A percentile compares a stretch with the other conserved stretches of the same genome.
phyloP scores from a whole-genome alignment of 2,329 filamentous ascomycete genomes.

The Blumeriella jaapii region DNA sequence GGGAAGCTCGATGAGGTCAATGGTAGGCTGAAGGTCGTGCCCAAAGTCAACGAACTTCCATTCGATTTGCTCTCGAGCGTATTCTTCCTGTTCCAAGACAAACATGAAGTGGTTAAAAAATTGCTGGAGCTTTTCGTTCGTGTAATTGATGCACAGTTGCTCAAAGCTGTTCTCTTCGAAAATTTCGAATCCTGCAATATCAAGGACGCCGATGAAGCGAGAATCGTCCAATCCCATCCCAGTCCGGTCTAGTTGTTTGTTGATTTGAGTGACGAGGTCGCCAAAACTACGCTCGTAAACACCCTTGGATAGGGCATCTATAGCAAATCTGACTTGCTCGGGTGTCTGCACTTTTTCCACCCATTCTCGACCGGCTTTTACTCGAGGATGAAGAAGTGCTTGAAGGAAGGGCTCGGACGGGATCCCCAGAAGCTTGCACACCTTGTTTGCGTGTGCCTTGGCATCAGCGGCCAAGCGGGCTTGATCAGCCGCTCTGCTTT shows the following conservation, averaged over 20 bases:
- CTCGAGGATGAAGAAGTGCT: conserved; percentile 79
- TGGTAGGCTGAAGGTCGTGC: conserved; percentile 91
- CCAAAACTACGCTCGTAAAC: conserved; percentile 96
- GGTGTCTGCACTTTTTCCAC: conserved; percentile 97
- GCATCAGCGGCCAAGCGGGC: conserved; percentile 70
- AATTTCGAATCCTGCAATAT: conserved; percentile 98
- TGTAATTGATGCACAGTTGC: conserved; percentile 98
- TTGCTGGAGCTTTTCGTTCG: conserved; percentile 96
- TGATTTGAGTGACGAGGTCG: conserved; percentile 84
- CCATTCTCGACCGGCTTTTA: conserved; percentile 95
- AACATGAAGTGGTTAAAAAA: conserved; percentile 99
- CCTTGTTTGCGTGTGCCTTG: conserved; percentile 61
- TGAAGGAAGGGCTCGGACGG: conserved; percentile 75
- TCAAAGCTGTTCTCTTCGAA: conserved; percentile 98
- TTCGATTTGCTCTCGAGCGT: conserved; percentile 93
- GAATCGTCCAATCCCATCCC: conserved; percentile 77
- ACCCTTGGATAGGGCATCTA: conserved; percentile 90
- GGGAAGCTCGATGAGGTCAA: conserved; percentile 88
- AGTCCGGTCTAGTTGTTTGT: conserved; percentile 78
- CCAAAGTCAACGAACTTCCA: conserved; percentile 99
- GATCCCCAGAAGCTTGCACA: conserved; percentile 78
- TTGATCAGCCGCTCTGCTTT: conserved; percentile 84
- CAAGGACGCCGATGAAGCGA: conserved; percentile 92
- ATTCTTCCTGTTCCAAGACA: conserved; percentile 95
- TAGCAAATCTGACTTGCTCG: conserved; percentile 80